Base-by-base conservation (phyloP, 2,329 filamentous ascomycete genomes). In the Pseudogymnoascus sp. region DNA sequence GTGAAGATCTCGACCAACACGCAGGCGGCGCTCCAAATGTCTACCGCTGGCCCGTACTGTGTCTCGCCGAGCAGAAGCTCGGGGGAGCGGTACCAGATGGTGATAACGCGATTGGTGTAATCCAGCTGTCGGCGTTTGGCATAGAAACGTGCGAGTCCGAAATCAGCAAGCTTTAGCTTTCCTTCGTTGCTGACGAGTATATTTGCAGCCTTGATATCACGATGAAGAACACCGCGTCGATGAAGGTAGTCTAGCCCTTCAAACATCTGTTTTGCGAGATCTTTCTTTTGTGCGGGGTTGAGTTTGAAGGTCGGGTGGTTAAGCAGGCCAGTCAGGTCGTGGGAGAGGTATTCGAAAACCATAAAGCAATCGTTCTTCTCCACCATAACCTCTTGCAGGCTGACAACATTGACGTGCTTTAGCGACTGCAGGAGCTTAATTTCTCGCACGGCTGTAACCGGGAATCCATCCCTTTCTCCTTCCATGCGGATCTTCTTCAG, bases 351-450 rank as follows among this genome's bases (percentile, higher is more conserved):
- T 74, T 99, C 94, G 67, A 99, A 99, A 2, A 99, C 94, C 94
- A 99, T 99, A 76, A 96, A 99, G 74, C 94, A 99, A 75, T 97
- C 92, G 68, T 97, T 97, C 72, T 88, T 90, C 76, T 99, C 94
- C 1, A 99, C 94, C 94, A 99, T 99, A 67, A 95, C 90, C 76
- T 96, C 92, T 67, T 89, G 85, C 15, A 96, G 78, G 40, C 87
- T 86, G 62, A 96, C 90, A 59, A 96, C 87, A 69, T 95, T 96
- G 63, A 81, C 77, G 69, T 96, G 90, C 65, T 87, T 87, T 21
- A 96, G 80, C 3, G 89, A 92, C 71, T 96, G 91, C n/a, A 96
- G 80, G 25, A 96, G 79, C 73, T 95, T 95, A 78, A 96, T 92
- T 74, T 96, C 92, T 64, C 92, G 86, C 27, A 95, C 89, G 0